Evolutionary conservation across 352 stramenopile species (phyloP), one percentile per base, ranked within the genome.

Genomic region (Phytophthora sojae): DNA sequence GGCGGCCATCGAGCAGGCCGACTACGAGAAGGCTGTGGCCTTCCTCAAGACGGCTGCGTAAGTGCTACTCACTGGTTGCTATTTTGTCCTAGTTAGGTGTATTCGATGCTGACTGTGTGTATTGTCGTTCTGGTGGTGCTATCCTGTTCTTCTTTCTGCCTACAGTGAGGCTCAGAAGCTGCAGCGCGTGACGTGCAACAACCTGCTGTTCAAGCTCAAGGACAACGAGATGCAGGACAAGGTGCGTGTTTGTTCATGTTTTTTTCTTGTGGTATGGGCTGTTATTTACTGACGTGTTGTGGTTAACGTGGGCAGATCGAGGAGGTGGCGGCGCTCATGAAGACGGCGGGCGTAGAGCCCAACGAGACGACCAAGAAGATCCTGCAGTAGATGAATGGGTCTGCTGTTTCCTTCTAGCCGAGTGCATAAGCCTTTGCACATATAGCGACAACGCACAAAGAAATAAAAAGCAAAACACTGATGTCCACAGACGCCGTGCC

Each of bases 361-460:
- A 94, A 94, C 76, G 86, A 93, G 62, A 94, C 86, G 45, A 94
- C 86, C 64, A 92, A 91, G 74, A 89, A 91, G 82, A 92, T 93
- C 64, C 65, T 94, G 65, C 82, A 91, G 79, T 90, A 92, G 57
- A 32, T 21, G n/a, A 32, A n/a, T 15, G 29, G 42, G 6, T 57
- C 56, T 55, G 19, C 23, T 25, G 25, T 45, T 62, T 9, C 53
- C 44, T 60, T 64, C 35, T 64, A 64, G 44, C 39, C 49, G 17
- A 61, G 56, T 65, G 26, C 9, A 15, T 52, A 17, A 65, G 44
- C 53, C 56, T 62, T 67, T 73, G 64, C 64, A 63, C 26, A 65
- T 57, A 75, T 60, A 69, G 61, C 71, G 39, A 71, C 54, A 62
- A 51, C 26, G 32, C 54, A 54, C 47, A 53, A 21, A 42, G 59